Evolutionary conservation across 345 rosid species (phyloP), one percentile per base, ranked within the genome.

Genomic region (Combretum micranthum): DNA sequence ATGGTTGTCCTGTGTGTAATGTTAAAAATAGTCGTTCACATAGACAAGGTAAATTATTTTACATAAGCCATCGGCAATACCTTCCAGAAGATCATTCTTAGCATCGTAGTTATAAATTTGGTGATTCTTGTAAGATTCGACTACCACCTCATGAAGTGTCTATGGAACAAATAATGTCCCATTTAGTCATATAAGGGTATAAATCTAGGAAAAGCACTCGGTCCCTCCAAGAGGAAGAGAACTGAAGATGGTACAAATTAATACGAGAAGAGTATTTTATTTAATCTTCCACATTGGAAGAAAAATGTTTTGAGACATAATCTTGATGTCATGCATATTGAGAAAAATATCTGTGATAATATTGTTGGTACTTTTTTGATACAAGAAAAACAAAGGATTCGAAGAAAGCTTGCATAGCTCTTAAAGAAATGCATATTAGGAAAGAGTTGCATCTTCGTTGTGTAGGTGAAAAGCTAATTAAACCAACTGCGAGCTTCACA

Each of bases 251-350:
- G 6, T 32, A 32, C 39, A 4, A 32, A 32, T 32, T 7, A 11
- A 11, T 32, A 11, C 9, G 18, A 49, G 20, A 49, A 18, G 20
- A 49, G 52, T 18, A 49, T 49, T 49, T 49, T 49, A 12, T 18
- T 2, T 49, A 22, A 49, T 12, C 12, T 49, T 2, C 23, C 52
- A 15, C 18, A 49, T 49, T 49, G 23, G 52, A 12, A 18, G 21
- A 15, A 16, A n/a, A 16, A 16, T 18, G 13, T 1, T 49, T 18
- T 18, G 13, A 4, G 11, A n/a, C 52, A 49, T 49, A 49, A 49
- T 49, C 20, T 49, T 2, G 52, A 49, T 18, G 20, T 49, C 12
- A 23, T 53, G 61, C 60, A 45, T 17, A 50, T 64, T 15, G 20
- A 37, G 46, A 55, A 55, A 9, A 55, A 55, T 17, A 25, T 55